phyloP scores from a whole-genome alignment of 2,329 filamentous ascomycete species.

The Fusarium sp. region DNA sequence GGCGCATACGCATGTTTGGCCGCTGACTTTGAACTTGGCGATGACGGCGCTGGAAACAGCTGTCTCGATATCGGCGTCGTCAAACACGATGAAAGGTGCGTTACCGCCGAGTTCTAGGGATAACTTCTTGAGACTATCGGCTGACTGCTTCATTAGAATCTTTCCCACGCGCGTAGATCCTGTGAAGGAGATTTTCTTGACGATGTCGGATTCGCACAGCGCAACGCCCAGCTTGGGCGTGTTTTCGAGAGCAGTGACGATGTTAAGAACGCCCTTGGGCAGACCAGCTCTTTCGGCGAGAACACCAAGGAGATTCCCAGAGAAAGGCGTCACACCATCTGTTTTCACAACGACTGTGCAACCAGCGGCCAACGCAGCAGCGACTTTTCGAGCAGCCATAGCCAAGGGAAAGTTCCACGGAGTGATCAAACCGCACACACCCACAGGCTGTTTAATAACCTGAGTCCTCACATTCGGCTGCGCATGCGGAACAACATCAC shows the following conservation, averaged over 20 bases:
- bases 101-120: constrained; percentile 78
- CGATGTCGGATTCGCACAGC: constrained; percentile 70
- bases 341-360: constrained; percentile 86
- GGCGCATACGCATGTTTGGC: constrained; percentile 90
- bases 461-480: constrained; percentile 72
- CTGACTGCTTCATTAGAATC: constrained; percentile 76
- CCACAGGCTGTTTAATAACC: constrained; percentile 60
- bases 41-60: constrained; percentile 73
- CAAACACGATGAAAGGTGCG: constrained; percentile 82
- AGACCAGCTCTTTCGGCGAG: constrained; percentile 80
- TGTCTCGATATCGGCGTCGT: constrained; percentile 78
- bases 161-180: constrained; percentile 65
- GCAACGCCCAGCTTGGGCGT: constrained; percentile 72
- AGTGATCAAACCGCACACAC: constrained; percentile 48
- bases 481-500: constrained; percentile 69
- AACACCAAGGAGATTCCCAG: constrained; percentile 83
- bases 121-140: constrained; percentile 71
- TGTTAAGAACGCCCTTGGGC: constrained; percentile 52
- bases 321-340: constrained; percentile 88
- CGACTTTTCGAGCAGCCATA: constrained; percentile 60
- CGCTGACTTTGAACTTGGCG: constrained; percentile 88
- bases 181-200: constrained; percentile 81
- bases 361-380: constrained; percentile 72
- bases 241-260: constrained; percentile 74
- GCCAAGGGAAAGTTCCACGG: constrained; percentile 68